A percentile compares a stretch with the other conserved stretches of the same genome.
phyloP scores from a whole-genome alignment of 768 basidiomycete genomes.

The Tylopilus sp. region DNA sequence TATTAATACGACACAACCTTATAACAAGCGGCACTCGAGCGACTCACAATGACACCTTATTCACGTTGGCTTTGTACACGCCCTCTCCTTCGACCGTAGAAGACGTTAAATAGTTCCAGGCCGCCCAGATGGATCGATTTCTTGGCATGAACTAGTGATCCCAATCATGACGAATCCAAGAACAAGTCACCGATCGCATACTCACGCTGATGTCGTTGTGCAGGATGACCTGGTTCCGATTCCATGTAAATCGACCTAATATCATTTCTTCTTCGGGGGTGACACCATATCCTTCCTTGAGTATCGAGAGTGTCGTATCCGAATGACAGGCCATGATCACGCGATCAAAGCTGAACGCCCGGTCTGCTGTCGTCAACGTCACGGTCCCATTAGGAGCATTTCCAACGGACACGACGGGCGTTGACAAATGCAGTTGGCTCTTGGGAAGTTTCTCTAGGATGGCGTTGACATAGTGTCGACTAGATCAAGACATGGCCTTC shows the following conservation, averaged over 20 bases:
- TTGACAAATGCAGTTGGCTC: constrained; percentile 55
- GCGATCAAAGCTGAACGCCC: constrained; percentile 55
- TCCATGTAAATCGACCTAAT: constrained; percentile 62
- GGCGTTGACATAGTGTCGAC: constrained; percentile 62
- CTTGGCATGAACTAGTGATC: constrained; percentile 61
- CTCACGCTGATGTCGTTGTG: constrained; percentile 61
- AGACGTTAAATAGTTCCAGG: constrained; percentile 75
- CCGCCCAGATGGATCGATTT: constrained; percentile 60
- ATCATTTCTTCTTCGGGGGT: constrained; percentile 52
- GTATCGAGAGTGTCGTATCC: constrained; percentile 46
- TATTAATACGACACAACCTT: not conserved
- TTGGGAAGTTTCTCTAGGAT: constrained; percentile 54
- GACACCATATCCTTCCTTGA: constrained; percentile 44
- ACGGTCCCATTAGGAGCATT: constrained; percentile 31
- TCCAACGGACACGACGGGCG: constrained; percentile 49
- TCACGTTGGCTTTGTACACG: constrained; percentile 42
- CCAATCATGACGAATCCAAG: not conserved
- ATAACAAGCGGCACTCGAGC: not conserved
- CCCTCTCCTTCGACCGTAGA: constrained; percentile 38
- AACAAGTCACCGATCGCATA: constrained; percentile 1
- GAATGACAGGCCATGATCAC: constrained; percentile 76
- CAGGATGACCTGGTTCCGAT: constrained; percentile 60
- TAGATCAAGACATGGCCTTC: constrained; percentile 23
- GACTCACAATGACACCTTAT: constrained; percentile 61
- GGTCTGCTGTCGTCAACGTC: constrained; percentile 44